Evolutionary conservation across 2,329 filamentous ascomycete species (phyloP).

Genomic region (Dichotomopilus funicola): DNA sequence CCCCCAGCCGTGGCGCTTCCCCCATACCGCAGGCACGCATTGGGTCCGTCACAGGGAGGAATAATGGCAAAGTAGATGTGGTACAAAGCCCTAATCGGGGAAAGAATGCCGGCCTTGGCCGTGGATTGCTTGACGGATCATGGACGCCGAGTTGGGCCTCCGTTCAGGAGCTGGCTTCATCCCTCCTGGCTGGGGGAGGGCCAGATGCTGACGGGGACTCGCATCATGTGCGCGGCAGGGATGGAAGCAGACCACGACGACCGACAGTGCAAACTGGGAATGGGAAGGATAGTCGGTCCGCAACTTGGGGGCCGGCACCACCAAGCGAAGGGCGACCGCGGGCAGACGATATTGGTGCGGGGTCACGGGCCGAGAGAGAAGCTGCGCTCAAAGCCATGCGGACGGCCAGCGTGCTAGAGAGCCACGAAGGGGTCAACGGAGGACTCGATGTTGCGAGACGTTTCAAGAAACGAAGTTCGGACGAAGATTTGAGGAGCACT

Average conservation of each 20-base stretch:
- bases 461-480: slow-evolving; percentile 62
- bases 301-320: slow-evolving; percentile 47
- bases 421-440: slow-evolving; percentile 53
- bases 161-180: slow-evolving; percentile 48
- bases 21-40: slow-evolving; percentile 42
- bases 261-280: slow-evolving; percentile 28
- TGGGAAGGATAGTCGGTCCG: slow-evolving; percentile 22
- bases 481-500: slow-evolving; percentile 43
- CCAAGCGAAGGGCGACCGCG: slow-evolving; percentile 33
- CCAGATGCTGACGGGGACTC: slow-evolving; percentile 30
- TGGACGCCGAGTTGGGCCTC: slow-evolving; percentile 51
- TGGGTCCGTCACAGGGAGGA: slow-evolving; percentile 26
- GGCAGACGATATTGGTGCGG: slow-evolving; percentile 46
- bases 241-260: slow-evolving; percentile 26
- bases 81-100: slow-evolving; percentile 9
- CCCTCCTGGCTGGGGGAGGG: slow-evolving; percentile 33
- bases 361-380: slow-evolving; percentile 48
- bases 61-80: slow-evolving; percentile 17
- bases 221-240: slow-evolving; percentile 28
- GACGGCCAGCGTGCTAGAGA: slow-evolving; percentile 55
- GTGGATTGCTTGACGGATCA: slow-evolving; percentile 43
- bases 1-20: slow-evolving; percentile 37
- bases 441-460: slow-evolving; percentile 48
- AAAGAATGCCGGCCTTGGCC: slow-evolving; percentile 28
- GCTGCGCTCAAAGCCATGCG: slow-evolving; percentile 49